A percentile compares a stretch with the other conserved stretches of the same genome.
phyloP scores from a whole-genome alignment of 2,329 filamentous ascomycete species.

The Aspergillus tamarii region DNA sequence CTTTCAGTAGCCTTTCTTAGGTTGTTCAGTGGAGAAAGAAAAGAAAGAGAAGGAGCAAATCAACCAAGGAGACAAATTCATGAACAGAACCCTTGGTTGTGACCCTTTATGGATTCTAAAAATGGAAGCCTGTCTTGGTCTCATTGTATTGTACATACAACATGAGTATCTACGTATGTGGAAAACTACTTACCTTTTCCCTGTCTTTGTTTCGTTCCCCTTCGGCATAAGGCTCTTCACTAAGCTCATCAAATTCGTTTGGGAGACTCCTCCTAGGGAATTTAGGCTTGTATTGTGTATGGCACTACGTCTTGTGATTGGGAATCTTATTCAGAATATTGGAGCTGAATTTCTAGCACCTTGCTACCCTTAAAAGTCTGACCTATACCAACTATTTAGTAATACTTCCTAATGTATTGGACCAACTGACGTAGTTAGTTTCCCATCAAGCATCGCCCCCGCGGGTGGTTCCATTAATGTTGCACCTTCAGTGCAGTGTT shows the following conservation, averaged over 20 bases:
- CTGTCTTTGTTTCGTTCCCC: not conserved
- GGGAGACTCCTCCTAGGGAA: not conserved
- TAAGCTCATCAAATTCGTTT: not conserved
- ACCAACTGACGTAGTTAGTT: not conserved
- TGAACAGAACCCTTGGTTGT: not conserved
- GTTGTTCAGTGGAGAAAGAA: not conserved
- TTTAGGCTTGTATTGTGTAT: not conserved
- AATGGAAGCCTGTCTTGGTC: not conserved
- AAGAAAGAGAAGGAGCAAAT: not conserved
- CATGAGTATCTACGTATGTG: constrained; percentile 3
- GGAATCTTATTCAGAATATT: not conserved
- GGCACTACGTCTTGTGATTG: not conserved
- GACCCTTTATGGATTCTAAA: not conserved
- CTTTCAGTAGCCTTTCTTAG: not conserved
- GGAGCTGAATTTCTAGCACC: not conserved
- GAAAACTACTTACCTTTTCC: constrained; percentile 1
- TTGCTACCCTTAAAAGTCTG: not conserved
- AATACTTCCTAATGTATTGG: not conserved
- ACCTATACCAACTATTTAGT: not conserved
- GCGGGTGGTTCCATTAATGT: not conserved
- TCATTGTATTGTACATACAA: constrained; percentile 13
- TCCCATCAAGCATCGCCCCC: not conserved
- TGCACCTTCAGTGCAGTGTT: not conserved
- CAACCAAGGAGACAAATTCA: not conserved
- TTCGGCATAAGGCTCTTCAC: not conserved